Base-by-base conservation (phyloP, 2,329 filamentous ascomycete genomes). In the Penicillium decumbens region DNA sequence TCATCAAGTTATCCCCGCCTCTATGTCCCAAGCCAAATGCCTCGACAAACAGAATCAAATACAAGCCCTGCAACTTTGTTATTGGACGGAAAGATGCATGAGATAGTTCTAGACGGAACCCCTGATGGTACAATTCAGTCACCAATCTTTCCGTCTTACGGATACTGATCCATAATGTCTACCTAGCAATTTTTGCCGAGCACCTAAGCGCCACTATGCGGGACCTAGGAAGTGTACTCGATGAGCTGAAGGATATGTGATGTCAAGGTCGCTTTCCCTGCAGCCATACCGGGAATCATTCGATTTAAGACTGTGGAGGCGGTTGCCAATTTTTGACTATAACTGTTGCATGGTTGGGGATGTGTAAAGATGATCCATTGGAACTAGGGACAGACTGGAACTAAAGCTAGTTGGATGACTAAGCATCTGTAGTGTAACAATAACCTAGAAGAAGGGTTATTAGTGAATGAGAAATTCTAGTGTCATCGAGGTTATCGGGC, bases 31-130 rank as follows among this genome's bases (percentile, higher is more conserved):
- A 49, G 6, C 20, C 45, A 61, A 43, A 39, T 61, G 1, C 55
- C 57, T 15, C 50, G 54, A 32, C 55, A 56, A 50, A 57, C 54
- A 46, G 55, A 60, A 41, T 59, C 43, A 28, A 51, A 57, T 49
- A 57, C 49, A 49, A 63, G 61, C 49, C 51, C 61, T 46, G 55
- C 58, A 44, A 62, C 57, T 44, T 54, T 62, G 20, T 57, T 56
- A 23, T 20, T 64, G 27, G 43, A 15, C 20, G 57, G 62, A 46
- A 59, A 59, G 30, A 65, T 63, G 59, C 53, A 64, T 46, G 47
- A 65, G 28, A 52, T 65, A 43, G 51, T 53, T 43, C 40, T 64
- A 37, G 57, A 65, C 56, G 52, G 55, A 38, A 65, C 57, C 28
- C 20, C 29, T 45, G 61, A 65, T 60, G 55, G 63, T 61, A 59